These are phyloP conservation scores for Claviceps sp. DNA, from an alignment of 2,329 filamentous ascomycete genomes.

Conservation along the genomic window DNA sequence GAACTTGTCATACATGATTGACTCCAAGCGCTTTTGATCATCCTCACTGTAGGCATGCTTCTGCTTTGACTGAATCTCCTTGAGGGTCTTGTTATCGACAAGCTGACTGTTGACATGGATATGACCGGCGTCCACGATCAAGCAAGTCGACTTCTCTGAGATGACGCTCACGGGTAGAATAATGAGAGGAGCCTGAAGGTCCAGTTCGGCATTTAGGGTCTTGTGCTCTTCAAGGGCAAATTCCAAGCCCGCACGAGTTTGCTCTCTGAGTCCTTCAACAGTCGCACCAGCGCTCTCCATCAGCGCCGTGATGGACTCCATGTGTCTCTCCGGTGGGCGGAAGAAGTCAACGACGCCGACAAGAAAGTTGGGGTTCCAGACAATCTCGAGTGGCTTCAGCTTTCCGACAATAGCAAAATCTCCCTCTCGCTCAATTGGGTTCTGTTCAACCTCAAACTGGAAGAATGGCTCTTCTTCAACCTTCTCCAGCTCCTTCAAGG, in stretches of 20 bases:
- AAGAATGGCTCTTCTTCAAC: slow-evolving; percentile 66
- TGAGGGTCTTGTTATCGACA: slow-evolving; percentile 80
- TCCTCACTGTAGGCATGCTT: slow-evolving; percentile 75
- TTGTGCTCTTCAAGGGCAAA: slow-evolving; percentile 97
- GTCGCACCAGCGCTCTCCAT: slow-evolving; percentile 94
- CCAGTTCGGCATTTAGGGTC: slow-evolving; percentile 90
- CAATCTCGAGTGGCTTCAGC: slow-evolving; percentile 87
- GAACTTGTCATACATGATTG: slow-evolving; percentile 96
- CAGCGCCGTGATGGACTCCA: slow-evolving; percentile 93
- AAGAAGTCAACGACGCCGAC: slow-evolving; percentile 91
- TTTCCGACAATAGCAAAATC: slow-evolving; percentile 85
- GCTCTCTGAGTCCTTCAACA: slow-evolving; percentile 85
- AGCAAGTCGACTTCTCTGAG: slow-evolving; percentile 63
- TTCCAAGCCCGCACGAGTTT: slow-evolving; percentile 88
- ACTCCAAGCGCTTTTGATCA: slow-evolving; percentile 77
- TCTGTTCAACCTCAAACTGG: slow-evolving; percentile 82
- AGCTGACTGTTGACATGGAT: slow-evolving; percentile 88
- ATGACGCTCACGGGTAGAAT: slow-evolving; percentile 93
- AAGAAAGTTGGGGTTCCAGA: slow-evolving; percentile 92
- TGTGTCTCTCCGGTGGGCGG: slow-evolving; percentile 86
- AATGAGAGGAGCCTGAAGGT: slow-evolving; percentile 89
- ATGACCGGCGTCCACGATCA: slow-evolving; percentile 93
- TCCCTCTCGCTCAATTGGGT: slow-evolving; percentile 82
- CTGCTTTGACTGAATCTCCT: slow-evolving; percentile 83
- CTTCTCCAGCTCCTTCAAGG: slow-evolving; percentile 40